Base-by-base conservation (phyloP, 31 red algal species). In the Odonthalia washingtoniensis region DNA sequence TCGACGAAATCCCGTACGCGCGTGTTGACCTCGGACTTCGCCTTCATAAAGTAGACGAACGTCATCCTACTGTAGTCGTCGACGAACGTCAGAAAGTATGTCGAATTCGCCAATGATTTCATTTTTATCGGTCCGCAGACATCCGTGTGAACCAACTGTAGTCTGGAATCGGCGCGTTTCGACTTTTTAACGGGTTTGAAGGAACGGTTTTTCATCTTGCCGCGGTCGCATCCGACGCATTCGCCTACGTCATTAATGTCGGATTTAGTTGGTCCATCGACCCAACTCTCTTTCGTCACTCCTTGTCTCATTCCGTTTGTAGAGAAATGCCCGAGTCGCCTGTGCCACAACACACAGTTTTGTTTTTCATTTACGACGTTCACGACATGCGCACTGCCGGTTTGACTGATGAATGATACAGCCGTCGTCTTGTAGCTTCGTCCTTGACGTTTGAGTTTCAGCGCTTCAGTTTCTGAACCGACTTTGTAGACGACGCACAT, bases 21-120 rank as follows among this genome's bases (percentile, higher is more conserved):
- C 45, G 9, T 4, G n/a, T 72, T 5, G 32, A 49, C 82, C 39
- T 85, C 68, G 45, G 43, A 1, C 16, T 85, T 85, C 0, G 40
- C 18, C 14, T 46, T 46, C 14, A 85, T 26, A 41, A 85, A 85
- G 73, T 85, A 85, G 16, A 85, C 40, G 44, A 85, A 85, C 1
- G 69, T 49, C 44, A 45, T 85, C 30, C 82, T 3, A 28, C 3
- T 37, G 70, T 62, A 62, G 44, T 85, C 82, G 30, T 72, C 82
- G n/a, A 69, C 68, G 31, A 85, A 61, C 4, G 63, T 82, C 41
- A 82, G 30, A 38, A 85, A 75, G 53, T 85, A 74, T 2, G 39
- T 52, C 4, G 70, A 74, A 17, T 75, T 73, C 1, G 63, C 67
- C 41, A 72, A 37, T 1, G 67, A 85, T 38, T 52, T 40, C 5